Evolutionary conservation across 371 early-diverging fungal genomes (phyloP).

Genomic region (Syncephalastrum monosporum): DNA sequence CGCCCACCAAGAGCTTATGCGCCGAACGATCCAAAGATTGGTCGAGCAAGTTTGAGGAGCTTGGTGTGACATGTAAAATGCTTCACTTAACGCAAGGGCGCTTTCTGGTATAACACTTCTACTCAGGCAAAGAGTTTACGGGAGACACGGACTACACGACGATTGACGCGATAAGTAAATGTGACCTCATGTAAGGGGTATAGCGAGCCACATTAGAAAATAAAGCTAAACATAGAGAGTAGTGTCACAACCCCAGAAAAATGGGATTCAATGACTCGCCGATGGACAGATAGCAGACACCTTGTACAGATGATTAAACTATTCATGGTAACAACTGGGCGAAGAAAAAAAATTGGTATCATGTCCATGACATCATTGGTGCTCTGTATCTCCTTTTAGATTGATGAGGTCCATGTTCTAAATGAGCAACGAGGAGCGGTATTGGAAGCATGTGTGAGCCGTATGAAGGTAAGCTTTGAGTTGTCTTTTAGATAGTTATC

Average conservation of each 20-base stretch:
- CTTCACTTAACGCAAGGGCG: background rate
- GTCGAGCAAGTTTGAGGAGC: constrained; percentile 53
- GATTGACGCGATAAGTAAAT: constrained; percentile 28
- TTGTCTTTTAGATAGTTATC: background rate
- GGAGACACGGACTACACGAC: constrained; percentile 67
- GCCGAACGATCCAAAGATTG: constrained; percentile 71
- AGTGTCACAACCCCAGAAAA: constrained; percentile 78
- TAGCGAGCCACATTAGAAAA: background rate
- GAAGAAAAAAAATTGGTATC: background rate
- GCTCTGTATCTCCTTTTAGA: constrained; percentile 17
- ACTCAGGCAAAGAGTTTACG: constrained; percentile 67
- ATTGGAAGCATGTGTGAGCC: constrained; percentile 54
- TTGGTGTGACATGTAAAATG: constrained; percentile 55
- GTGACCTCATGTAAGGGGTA: constrained; percentile 31
- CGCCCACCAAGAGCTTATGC: constrained; percentile 87
- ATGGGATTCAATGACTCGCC: constrained; percentile 76
- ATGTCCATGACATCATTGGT: background rate
- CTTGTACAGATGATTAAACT: constrained; percentile 36
- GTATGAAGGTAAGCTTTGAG: constrained; percentile 35
- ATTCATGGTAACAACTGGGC: constrained; percentile 35
- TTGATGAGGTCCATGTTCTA: constrained; percentile 59
- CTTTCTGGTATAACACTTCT: background rate
- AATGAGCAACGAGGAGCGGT: constrained; percentile 51
- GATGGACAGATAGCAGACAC: constrained; percentile 45
- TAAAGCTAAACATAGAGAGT: too few relatives aligned